Evolutionary conservation across 2,329 filamentous ascomycete species (phyloP).

Genomic region (Aspergillus proliferans): DNA sequence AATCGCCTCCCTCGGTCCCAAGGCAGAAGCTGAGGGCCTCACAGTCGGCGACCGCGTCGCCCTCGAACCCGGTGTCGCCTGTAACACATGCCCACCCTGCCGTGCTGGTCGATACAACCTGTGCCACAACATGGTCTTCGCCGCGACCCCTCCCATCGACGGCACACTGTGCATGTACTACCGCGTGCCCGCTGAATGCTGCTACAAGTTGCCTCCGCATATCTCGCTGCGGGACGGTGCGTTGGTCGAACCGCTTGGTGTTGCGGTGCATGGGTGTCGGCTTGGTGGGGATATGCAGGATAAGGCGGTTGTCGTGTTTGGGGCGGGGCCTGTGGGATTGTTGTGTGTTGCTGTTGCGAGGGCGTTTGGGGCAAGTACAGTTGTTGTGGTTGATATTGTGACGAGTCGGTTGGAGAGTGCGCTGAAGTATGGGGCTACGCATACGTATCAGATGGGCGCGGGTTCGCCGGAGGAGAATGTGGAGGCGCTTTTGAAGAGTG

Average conservation of each 20-base stretch:
- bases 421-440: slow-evolving; percentile 51
- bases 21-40: slow-evolving; percentile 49
- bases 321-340: slow-evolving; percentile 75
- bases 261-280: slow-evolving; percentile 72
- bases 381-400: slow-evolving; percentile 72
- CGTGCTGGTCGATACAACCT: slow-evolving; percentile 78
- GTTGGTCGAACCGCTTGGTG: slow-evolving; percentile 76
- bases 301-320: slow-evolving; percentile 73
- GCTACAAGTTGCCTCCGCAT: slow-evolving; percentile 66
- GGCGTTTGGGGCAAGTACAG: slow-evolving; percentile 69
- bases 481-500: slow-evolving; percentile 53
- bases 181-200: slow-evolving; percentile 72
- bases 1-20: slow-evolving; percentile 52
- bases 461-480: slow-evolving; percentile 65
- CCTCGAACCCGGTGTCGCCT: slow-evolving; percentile 66
- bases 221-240: slow-evolving; percentile 69
- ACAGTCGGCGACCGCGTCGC: slow-evolving; percentile 63
- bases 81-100: slow-evolving; percentile 65
- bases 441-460: slow-evolving; percentile 53
- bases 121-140: slow-evolving; percentile 77
- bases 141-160: slow-evolving; percentile 80
- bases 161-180: slow-evolving; percentile 84
- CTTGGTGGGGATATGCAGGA: slow-evolving; percentile 66
- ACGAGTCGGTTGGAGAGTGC: slow-evolving; percentile 65
- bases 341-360: slow-evolving; percentile 76